phyloP scores from a whole-genome alignment of 805 yeast genomes.

The Geotrichum ghanense region DNA sequence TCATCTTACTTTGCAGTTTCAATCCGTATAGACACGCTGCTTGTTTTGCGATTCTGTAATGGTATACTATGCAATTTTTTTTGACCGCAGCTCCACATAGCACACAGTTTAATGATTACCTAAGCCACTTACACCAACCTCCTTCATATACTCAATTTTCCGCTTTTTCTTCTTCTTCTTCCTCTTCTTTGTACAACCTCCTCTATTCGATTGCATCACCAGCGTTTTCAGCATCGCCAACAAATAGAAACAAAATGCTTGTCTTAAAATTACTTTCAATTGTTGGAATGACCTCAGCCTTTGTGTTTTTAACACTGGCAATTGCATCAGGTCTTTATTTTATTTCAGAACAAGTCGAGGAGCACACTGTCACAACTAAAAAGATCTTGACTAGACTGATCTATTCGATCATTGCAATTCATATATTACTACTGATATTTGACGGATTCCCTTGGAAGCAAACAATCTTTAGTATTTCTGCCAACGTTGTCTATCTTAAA shows the following conservation, averaged over 20 bases:
- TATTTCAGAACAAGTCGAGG: conserved; percentile 86
- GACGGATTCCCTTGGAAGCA: conserved; percentile 73
- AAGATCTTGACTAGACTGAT: conserved; percentile 55
- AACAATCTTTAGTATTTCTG: conserved; percentile 52
- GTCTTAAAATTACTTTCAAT: conserved; percentile 1
- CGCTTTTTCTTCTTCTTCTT: too few relatives aligned
- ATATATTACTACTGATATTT: conserved; percentile 48
- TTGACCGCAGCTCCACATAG: too few relatives aligned
- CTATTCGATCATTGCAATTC: conserved; percentile 42
- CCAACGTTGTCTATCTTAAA: conserved; percentile 64
- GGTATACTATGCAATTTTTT: too few relatives aligned
- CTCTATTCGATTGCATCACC: too few relatives aligned
- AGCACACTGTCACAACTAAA: conserved; percentile 77
- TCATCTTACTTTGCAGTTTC: too few relatives aligned
- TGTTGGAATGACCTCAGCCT: not conserved
- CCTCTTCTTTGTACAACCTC: not conserved
- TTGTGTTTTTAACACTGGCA: conserved; percentile 27
- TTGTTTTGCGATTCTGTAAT: too few relatives aligned
- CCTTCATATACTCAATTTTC: too few relatives aligned
- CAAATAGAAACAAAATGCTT: too few relatives aligned
- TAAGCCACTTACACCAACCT: too few relatives aligned
- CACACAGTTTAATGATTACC: too few relatives aligned
- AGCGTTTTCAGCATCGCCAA: too few relatives aligned
- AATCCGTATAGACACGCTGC: too few relatives aligned
- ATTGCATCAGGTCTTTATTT: conserved; percentile 89